A percentile compares a stretch with the other conserved stretches of the same genome.
Evolutionary conservation across 1,139 yeast species (phyloP).

Genomic region (Lodderomyces pseudojiufengensis): DNA sequence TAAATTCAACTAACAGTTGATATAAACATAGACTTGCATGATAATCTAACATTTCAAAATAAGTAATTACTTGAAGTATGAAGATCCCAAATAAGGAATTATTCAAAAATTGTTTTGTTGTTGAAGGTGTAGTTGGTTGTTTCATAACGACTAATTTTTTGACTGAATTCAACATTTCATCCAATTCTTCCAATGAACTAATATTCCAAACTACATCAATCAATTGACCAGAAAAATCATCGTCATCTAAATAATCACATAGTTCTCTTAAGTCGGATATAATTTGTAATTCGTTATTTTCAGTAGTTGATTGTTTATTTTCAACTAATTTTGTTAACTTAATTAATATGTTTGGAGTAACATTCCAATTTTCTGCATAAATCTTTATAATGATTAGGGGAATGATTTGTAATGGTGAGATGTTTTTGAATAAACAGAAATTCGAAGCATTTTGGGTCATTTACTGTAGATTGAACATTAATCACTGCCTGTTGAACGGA

Average conservation of each 20-base stretch:
- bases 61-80: conserved; percentile 37
- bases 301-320: conserved; percentile 5
- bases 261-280: conserved; percentile 5
- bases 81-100: conserved; percentile 38
- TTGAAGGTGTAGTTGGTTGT: neutral
- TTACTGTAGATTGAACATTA: too few relatives aligned
- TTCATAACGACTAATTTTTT: conserved; percentile 3
- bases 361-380: neutral
- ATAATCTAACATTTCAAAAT: conserved; percentile 53
- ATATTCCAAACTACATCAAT: conserved; percentile 28
- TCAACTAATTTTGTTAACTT: conserved; percentile 8
- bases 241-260: conserved; percentile 5
- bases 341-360: conserved; percentile 3
- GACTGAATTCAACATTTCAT: conserved; percentile 14
- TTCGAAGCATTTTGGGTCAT: conserved; percentile 1
- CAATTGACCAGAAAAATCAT: conserved; percentile 6
- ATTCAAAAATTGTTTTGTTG: conserved; percentile 21
- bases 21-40: conserved; percentile 55
- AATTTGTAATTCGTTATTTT: conserved; percentile 2
- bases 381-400: conserved; percentile 1
- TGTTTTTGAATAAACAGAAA: conserved; percentile 2
- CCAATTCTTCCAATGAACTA: conserved; percentile 34
- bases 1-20: conserved; percentile 49
- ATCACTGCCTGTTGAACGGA: too few relatives aligned
- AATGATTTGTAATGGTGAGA: conserved; percentile 4